Evolutionary conservation across 768 basidiomycete genomes (phyloP), one percentile per base, ranked within the genome.

Genomic region (Mycena belliarum): DNA sequence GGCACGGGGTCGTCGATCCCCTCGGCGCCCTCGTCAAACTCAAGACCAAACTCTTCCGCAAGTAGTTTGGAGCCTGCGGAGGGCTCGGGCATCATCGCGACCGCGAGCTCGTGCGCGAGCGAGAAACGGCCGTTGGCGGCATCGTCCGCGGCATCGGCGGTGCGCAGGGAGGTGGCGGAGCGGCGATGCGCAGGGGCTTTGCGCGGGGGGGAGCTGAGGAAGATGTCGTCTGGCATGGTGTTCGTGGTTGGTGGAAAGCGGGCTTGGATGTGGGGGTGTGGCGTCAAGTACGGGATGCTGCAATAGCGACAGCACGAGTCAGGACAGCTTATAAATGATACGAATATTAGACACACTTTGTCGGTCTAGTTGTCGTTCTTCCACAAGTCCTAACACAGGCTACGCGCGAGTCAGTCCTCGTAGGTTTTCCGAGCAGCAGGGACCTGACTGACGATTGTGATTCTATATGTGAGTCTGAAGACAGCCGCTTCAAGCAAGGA

Each of bases 41-140:
- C 92, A 60, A 94, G 87, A 11, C 92, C 92, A 61, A 94, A 91
- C 71, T 94, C 93, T 72, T 93, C 92, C 14, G 89, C 89, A 6
- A 94, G 78, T 29, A 92, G 71, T 69, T 84, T 88, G 23, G 90
- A 92, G 52, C 88, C 84, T 25, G 83, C 78, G 49, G 81, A 87
- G 0, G 93, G 91, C 73, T 94, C 92, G 23, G 91, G 92, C 85
- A 93, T 89, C 52, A 94, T 79, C 11, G 92, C 92, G 32, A 87
- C 84, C 7, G 93, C 92, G 33, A 94, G 83, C 67, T 94, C 92
- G 71, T 94, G 91, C 6, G 92, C 92, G 29, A 94, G 81, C 6
- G 90, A 92, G 68, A 87, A 85, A 42, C 82, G 78, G 38, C 77
- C 79, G 57, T 72, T 78, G 45, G 73, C 69, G 29, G 29, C 29